Base-by-base conservation (phyloP, 2,329 filamentous ascomycete genomes). In the Ophiostoma piceae region DNA sequence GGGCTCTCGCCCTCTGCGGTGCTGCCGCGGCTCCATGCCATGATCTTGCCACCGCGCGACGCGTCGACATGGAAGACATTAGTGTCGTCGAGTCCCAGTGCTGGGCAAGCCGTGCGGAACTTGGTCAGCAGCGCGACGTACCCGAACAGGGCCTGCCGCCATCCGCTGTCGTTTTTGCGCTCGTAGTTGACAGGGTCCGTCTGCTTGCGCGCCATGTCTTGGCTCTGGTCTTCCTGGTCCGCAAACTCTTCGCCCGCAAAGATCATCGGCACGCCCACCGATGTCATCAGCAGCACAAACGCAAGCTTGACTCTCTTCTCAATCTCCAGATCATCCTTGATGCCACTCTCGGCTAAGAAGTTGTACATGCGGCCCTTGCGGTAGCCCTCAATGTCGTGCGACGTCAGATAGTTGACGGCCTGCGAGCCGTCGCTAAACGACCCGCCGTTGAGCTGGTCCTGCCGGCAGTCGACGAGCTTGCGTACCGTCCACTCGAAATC, bases 161-260 rank as follows among this genome's bases (percentile, higher is more conserved):
- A 76, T 0, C 70, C 73, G n/a, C 70, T 71, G 32, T 74, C 74
- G 66, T 73, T 67, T 60, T 72, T 73, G 35, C 74, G 71, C 19
- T 39, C 65, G 54, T 75, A 75, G 69, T 76, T 75, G 70, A 76
- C 75, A 1, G 74, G 73, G 64, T 75, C 75, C 3, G 68, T 69
- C 72, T 76, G 75, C 73, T 75, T 76, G 68, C 73, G 67, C 14
- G 68, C n/a, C 71, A 74, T 73, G 37, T 74, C 71, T 16, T 68
- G 51, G 69, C 73, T 74, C 67, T 72, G 73, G 41, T 76, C 75
- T 70, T 74, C 72, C 69, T 74, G 71, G 70, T 76, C 75, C 47
- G 70, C 71, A 64, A 76, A 76, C 72, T 76, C 74, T 70, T 76
- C 75, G n/a, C 75, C 75, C 1, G 75, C 75, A 60, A 76, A 74